Percentiles rank a stretch among this genome's conserved stretches.
These are phyloP conservation scores for Wickerhamiella pararugosa DNA, from an alignment of 1,139 yeast genomes.

Conservation along the genomic window DNA sequence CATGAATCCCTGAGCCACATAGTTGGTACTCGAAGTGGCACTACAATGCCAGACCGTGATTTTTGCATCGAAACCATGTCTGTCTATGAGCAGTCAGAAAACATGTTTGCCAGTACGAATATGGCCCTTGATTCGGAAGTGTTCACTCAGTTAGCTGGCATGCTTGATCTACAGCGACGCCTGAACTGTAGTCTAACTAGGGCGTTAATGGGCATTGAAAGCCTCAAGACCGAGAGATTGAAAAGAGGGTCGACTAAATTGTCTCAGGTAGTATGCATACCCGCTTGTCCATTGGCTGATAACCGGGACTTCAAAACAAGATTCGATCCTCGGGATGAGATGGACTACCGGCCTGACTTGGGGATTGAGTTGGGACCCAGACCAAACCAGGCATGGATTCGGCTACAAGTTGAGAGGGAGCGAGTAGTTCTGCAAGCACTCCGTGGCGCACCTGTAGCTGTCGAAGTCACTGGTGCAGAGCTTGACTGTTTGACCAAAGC, in stretches of 20 bases:
- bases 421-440: conserved; percentile 5
- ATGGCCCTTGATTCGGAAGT: conserved; percentile 40
- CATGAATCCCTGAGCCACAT: conserved; percentile 57
- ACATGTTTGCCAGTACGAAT: conserved; percentile 33
- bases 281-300: conserved; percentile 9
- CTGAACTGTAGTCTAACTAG: conserved; percentile 18
- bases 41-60: conserved; percentile 25
- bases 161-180: conserved; percentile 29
- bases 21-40: conserved; percentile 34
- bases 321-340: conserved; percentile 6
- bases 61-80: conserved; percentile 18
- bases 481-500: conserved; percentile 18
- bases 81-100: conserved; percentile 40
- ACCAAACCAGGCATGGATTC: conserved; percentile 8
- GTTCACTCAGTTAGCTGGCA: conserved; percentile 47
- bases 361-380: conserved; percentile 9
- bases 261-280: conserved; percentile 6
- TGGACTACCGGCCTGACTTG: not conserved
- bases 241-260: conserved; percentile 8
- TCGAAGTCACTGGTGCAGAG: not conserved
- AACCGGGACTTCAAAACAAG: conserved; percentile 11
- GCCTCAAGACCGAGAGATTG: conserved; percentile 9
- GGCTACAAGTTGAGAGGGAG: conserved; percentile 10
- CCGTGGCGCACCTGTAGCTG: not conserved
- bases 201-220: conserved; percentile 13